phyloP scores from a whole-genome alignment of 1,284 basidiomycete genomes.

The Leucoagaricus sp. region DNA sequence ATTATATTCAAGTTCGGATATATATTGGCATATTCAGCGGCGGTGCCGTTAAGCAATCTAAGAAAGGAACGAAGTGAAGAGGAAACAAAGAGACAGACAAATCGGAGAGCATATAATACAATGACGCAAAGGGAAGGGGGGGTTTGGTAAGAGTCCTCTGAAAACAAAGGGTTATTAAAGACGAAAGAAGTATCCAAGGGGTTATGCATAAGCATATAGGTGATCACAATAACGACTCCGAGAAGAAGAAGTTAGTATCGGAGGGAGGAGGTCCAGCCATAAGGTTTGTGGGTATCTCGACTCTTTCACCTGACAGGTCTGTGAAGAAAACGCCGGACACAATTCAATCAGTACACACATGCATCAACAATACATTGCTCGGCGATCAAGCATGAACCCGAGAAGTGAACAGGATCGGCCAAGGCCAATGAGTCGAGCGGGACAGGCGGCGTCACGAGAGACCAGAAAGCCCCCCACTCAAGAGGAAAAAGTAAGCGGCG shows the following conservation, averaged over 20 bases:
- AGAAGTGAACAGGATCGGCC: not conserved
- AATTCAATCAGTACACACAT: not conserved
- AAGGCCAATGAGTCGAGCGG: too few species aligned
- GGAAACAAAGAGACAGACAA: not conserved
- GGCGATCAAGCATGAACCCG: constrained; percentile 2
- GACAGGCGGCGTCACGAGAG: too few species aligned
- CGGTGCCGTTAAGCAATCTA: not conserved
- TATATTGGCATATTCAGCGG: not conserved
- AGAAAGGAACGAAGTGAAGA: not conserved
- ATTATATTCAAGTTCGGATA: too few species aligned
- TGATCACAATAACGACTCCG: constrained; percentile 47
- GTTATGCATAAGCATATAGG: constrained; percentile 4
- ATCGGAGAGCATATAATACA: not conserved
- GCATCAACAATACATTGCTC: too few species aligned
- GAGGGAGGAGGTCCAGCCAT: constrained; percentile 71
- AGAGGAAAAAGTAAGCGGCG: not conserved
- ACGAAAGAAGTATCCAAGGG: not conserved
- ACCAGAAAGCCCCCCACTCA: not conserved
- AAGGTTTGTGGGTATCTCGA: constrained; percentile 85
- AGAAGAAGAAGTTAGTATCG: constrained; percentile 88
- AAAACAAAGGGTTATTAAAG: not conserved
- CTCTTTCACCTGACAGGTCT: constrained; percentile 90
- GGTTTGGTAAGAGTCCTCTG: not conserved
- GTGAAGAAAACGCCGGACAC: constrained; percentile 13
- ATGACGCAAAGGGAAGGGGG: not conserved